Percentiles rank a stretch among this genome's conserved stretches.
These are phyloP conservation scores for Chamaenerion angustifolium DNA, from an alignment of 345 rosid genomes.

Conservation along the genomic window DNA sequence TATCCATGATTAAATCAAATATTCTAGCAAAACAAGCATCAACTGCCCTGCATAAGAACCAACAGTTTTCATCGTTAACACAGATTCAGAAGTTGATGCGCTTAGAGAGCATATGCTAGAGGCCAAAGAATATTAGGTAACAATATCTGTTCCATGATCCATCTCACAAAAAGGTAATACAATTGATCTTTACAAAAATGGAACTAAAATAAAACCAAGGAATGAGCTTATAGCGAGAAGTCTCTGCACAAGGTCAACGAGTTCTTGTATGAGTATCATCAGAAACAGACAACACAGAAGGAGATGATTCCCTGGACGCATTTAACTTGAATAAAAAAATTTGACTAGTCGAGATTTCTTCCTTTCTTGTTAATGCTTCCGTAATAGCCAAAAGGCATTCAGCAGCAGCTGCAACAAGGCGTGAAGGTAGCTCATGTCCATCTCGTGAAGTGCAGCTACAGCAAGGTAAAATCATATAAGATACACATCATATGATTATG, in stretches of 20 bases:
- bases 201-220: constrained; percentile 4
- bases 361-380: constrained; percentile 52
- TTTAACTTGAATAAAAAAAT: constrained; percentile 18
- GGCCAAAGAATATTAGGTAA: no score
- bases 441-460: constrained; percentile 48
- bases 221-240: constrained; percentile 49
- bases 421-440: constrained; percentile 76
- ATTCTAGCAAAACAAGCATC: no score
- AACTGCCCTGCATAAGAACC: no score
- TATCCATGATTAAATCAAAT: no score
- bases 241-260: constrained; percentile 37
- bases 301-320: constrained; percentile 19
- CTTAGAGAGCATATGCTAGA: no score
- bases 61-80: no score
- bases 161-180: no score
- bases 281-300: constrained; percentile 14
- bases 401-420: constrained; percentile 77
- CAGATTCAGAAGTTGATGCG: no score
- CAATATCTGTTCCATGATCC: no score
- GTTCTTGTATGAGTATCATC: constrained; percentile 35
- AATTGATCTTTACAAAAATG: not conserved
- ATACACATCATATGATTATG: not conserved
- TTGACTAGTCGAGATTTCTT: constrained; percentile 21
- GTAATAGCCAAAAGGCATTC: constrained; percentile 69
- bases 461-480: constrained; percentile 3